Conservation (phyloP, 1,284 basidiomycete genomes). For the Porogramme epimiltina region DNA sequence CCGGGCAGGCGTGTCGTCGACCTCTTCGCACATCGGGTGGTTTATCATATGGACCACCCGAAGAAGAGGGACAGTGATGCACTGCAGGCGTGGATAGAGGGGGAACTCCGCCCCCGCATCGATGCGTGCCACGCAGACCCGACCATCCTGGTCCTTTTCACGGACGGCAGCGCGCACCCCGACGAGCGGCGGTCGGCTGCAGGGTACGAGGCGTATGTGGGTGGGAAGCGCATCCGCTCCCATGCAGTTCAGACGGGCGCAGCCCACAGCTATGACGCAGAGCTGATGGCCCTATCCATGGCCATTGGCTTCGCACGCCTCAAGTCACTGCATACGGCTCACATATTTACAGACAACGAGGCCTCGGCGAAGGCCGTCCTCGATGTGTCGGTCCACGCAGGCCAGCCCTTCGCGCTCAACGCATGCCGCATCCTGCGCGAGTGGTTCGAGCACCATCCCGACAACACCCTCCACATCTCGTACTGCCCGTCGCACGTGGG, state of each 20-base stretch:
- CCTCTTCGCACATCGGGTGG: too few relatives aligned
- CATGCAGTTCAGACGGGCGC: neutral
- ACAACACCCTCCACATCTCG: neutral
- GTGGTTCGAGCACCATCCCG: constrained; percentile 3
- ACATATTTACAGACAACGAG: constrained; percentile 6
- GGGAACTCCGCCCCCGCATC: neutral
- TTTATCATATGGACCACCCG: too few relatives aligned
- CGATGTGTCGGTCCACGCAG: neutral
- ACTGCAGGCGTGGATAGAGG: too few relatives aligned
- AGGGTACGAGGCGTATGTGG: neutral
- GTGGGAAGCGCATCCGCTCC: neutral
- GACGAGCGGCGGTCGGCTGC: neutral
- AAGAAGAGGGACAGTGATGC: too few relatives aligned
- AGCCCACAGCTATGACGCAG: neutral
- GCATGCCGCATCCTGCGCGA: neutral
- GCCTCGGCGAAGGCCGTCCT: neutral
- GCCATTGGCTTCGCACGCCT: neutral
- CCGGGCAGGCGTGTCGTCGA: too few relatives aligned
- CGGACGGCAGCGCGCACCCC: neutral
- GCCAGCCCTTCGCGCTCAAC: neutral
- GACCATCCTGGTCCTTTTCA: neutral
- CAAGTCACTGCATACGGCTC: neutral
- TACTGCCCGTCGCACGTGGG: constrained; percentile 4
- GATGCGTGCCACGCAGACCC: neutral
- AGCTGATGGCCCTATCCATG: constrained; percentile 4